Conservation (phyloP, 1,284 basidiomycete genomes). For the Trichosporon faecale region DNA sequence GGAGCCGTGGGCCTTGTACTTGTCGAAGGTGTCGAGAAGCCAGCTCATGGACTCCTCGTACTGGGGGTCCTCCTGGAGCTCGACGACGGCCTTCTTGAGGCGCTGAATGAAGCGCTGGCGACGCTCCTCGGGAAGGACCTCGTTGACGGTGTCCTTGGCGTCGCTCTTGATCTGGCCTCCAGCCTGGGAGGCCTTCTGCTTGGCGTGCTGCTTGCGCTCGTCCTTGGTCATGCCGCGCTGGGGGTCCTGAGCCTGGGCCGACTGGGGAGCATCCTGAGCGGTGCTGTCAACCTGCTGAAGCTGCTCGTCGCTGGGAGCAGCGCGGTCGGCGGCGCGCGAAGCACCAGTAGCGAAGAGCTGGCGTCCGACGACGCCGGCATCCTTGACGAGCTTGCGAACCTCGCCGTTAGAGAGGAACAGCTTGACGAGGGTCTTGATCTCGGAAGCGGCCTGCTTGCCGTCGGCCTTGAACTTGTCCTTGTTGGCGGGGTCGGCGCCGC, state of each 20-base stretch:
- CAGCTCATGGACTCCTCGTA: conserved; percentile 79
- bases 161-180: not conserved
- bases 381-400: conserved; percentile 79
- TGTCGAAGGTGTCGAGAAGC: conserved; percentile 68
- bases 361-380: conserved; percentile 77
- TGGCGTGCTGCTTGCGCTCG: conserved; percentile 47
- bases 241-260: not conserved
- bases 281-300: conserved; percentile 68
- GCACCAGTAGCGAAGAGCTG: conserved; percentile 79
- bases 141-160: conserved; percentile 1
- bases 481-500: conserved; percentile 51
- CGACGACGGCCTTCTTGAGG: conserved; percentile 65
- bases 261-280: conserved; percentile 42
- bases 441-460: conserved; percentile 65
- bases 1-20: conserved; percentile 68
- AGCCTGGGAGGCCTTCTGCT: conserved; percentile 47
- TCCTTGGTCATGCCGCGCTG: not conserved
- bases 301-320: conserved; percentile 60
- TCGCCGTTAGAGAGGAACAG: conserved; percentile 88
- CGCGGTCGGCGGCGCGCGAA: conserved; percentile 64
- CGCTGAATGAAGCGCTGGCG: conserved; percentile 56
- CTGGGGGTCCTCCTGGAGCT: conserved; percentile 88
- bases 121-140: conserved; percentile 59
- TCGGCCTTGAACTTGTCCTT: conserved; percentile 60
- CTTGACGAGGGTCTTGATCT: conserved; percentile 77